phyloP scores from a whole-genome alignment of 192 early-diverging fungal species.

The Coemansia pectinata region DNA sequence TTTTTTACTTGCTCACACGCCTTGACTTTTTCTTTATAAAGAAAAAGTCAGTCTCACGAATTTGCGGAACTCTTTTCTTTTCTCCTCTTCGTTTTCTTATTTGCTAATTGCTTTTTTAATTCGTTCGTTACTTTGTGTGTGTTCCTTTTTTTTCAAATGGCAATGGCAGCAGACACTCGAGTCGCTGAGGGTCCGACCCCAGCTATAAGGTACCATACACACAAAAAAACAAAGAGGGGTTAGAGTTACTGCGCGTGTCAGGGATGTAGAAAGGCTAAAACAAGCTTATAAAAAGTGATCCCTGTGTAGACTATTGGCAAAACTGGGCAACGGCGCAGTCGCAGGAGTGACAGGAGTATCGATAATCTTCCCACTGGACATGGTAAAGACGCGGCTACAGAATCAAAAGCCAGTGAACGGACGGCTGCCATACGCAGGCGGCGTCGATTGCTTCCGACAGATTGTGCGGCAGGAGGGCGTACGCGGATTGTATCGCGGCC shows the following conservation, averaged over 20 bases:
- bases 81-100: background rate
- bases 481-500: constrained; percentile 89
- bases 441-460: constrained; percentile 79
- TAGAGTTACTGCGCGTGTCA: background rate
- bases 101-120: background rate
- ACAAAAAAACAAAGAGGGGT: background rate
- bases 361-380: constrained; percentile 68
- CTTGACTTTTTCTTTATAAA: background rate
- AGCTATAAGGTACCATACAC: constrained; percentile 24
- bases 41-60: background rate
- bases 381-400: constrained; percentile 72
- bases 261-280: background rate
- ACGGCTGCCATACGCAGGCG: constrained; percentile 56
- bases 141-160: background rate
- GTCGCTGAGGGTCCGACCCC: constrained; percentile 21
- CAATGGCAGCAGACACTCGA: constrained; percentile 2
- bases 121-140: background rate
- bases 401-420: constrained; percentile 59
- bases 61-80: background rate
- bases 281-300: no score
- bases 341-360: constrained; percentile 63
- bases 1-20: background rate
- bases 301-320: constrained; percentile 34
- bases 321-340: constrained; percentile 61
- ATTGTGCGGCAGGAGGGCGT: constrained; percentile 87